Evolutionary conservation across 2,329 filamentous ascomycete genomes (phyloP), one percentile per base, ranked within the genome.

Genomic region (Alternaria incomplexa): DNA sequence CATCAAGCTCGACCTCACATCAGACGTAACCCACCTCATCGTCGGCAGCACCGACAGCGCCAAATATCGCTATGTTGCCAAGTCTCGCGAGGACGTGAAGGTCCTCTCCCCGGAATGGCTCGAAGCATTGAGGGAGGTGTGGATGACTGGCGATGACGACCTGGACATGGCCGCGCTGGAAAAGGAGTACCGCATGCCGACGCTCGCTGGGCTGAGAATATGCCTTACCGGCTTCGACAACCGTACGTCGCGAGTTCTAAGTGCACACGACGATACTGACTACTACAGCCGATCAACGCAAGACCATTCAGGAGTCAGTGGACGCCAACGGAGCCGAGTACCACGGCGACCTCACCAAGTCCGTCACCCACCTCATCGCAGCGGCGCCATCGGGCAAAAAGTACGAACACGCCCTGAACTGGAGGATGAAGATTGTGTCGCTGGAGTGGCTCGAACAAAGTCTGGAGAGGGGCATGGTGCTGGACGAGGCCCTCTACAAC

Each of bases 21-120:
- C 92, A 60, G 93, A 97, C 79, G 93, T 97, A 51, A 98, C 96
- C 6, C 96, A 99, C 82, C 89, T 99, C 50, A 87, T 99, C 66
- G 93, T 97, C 65, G 96, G 94, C 78, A 90, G 92, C 73, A 91
- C 93, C 73, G 88, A 95, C 77, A 98, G 95, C 1, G 89, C 91
- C 53, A 99, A 99, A 80, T 99, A 99, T 81, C 91, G 90, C 79
- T 97, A 97, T 84, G 95, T 98, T 74, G 96, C 95, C 57, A 92
- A 90, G 76, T 91, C 95, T 78, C 88, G 96, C 56, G 89, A 91
- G 51, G 96, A 99, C 75, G 90, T 99, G 74, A 89, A 89, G 76
- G 90, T 93, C 53, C 90, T 99, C 82, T 88, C 88, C 46, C 88
- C 90, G n/a, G 87, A 88, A 73, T 99, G 93, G 92, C 86, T 99